Conservation (phyloP, 2,329 filamentous ascomycete genomes). For the Leptographium galeiforme region DNA sequence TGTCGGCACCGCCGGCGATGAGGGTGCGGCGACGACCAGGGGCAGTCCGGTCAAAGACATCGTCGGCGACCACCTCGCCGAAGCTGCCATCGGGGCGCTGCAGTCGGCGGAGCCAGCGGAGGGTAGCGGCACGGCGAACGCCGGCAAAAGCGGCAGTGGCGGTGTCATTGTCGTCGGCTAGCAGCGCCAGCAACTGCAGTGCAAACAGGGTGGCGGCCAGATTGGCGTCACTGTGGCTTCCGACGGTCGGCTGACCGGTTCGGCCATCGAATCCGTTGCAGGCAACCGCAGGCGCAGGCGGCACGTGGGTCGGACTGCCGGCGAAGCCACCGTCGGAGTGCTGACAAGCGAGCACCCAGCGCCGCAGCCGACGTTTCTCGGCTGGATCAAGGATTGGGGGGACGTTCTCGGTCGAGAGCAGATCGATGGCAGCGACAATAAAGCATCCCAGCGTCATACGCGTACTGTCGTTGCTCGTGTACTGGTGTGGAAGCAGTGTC, state of each 20-base stretch:
- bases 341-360: conserved; percentile 80
- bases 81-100: conserved; percentile 84
- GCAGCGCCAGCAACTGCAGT: conserved; percentile 52
- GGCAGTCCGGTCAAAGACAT: conserved; percentile 6
- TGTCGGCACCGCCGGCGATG: conserved; percentile 70
- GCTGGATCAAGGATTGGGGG: conserved; percentile 16
- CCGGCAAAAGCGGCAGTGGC: conserved; percentile 34
- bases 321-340: conserved; percentile 80
- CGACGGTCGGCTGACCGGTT: conserved; percentile 30
- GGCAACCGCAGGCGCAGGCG: conserved; percentile 20
- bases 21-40: conserved; percentile 18
- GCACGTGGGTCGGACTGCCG: conserved; percentile 59
- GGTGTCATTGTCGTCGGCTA: conserved; percentile 18
- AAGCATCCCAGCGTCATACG: conserved; percentile 86
- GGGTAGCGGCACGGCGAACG: conserved; percentile 52
- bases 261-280: conserved; percentile 16
- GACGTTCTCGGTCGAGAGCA: conserved; percentile 43
- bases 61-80: conserved; percentile 59
- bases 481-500: conserved; percentile 65
- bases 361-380: conserved; percentile 34
- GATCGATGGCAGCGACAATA: conserved; percentile 70
- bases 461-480: conserved; percentile 80
- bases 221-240: conserved; percentile 44
- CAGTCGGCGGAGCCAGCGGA: conserved; percentile 61
- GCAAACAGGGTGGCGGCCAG: conserved; percentile 85